Evolutionary conservation across 1,284 basidiomycete species (phyloP).

Genomic region (Lentinula novae-zelandiae): DNA sequence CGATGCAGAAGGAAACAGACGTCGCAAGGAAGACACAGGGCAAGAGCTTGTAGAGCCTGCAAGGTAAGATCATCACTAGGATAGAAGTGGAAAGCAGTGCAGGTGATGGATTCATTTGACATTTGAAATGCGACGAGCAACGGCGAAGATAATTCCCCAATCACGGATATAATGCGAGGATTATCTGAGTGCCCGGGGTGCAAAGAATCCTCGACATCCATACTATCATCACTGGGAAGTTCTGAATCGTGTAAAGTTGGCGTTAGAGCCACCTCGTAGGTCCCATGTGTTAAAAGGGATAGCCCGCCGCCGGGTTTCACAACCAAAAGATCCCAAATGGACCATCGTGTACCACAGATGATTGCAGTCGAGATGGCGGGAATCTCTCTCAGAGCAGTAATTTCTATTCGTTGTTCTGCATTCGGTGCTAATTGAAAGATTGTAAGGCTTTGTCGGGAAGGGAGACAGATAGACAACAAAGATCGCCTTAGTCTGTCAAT

Average conservation of each 20-base stretch:
- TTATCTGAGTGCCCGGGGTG: not conserved
- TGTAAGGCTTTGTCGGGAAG: constrained; percentile 40
- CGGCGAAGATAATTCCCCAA: constrained; percentile 32
- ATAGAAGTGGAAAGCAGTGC: constrained; percentile 45
- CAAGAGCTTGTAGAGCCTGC: constrained; percentile 58
- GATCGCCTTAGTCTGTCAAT: constrained; percentile 49
- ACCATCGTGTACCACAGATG: constrained; percentile 57
- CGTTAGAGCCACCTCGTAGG: constrained; percentile 38
- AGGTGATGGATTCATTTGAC: constrained; percentile 45
- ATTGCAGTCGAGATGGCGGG: constrained; percentile 53
- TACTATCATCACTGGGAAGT: not conserved
- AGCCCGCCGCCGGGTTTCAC: constrained; percentile 51
- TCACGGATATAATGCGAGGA: constrained; percentile 28
- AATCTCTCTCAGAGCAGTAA: constrained; percentile 35
- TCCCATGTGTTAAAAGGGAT: constrained; percentile 58
- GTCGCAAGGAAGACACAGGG: constrained; percentile 54
- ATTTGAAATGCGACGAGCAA: constrained; percentile 42
- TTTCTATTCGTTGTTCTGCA: constrained; percentile 38
- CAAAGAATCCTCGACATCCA: not conserved
- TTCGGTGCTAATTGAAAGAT: constrained; percentile 44
- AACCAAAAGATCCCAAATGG: constrained; percentile 66
- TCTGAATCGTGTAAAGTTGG: constrained; percentile 17
- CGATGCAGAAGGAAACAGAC: constrained; percentile 54
- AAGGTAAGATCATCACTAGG: constrained; percentile 50
- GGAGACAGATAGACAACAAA: constrained; percentile 57